Percentiles rank a stretch among this genome's conserved stretches.
These are phyloP conservation scores for Botryosphaeria dothidea DNA, from an alignment of 2,329 filamentous ascomycete species.

Conservation along the genomic window DNA sequence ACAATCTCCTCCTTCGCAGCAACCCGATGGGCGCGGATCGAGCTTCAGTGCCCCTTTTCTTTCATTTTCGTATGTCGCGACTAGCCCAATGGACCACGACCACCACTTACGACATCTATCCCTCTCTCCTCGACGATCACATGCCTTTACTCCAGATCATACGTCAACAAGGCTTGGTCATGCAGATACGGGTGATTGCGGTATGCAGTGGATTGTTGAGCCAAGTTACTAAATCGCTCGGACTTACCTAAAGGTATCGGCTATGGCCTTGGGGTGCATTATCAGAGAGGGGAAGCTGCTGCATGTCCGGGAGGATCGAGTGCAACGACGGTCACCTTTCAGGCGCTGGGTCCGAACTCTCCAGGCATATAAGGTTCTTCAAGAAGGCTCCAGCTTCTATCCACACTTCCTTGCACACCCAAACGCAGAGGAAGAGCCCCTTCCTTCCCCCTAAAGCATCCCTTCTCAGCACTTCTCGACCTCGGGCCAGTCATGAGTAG, in stretches of 20 bases:
- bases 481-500: background rate
- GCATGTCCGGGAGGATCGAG: background rate
- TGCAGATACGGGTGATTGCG: background rate
- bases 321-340: background rate
- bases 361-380: background rate
- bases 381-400: background rate
- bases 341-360: background rate
- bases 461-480: background rate
- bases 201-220: background rate
- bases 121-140: background rate
- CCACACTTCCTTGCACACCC: background rate
- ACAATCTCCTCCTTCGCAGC: too few species aligned
- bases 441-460: background rate
- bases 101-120: background rate
- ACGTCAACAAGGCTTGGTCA: background rate
- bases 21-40: too few species aligned
- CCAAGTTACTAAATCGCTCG: too few species aligned
- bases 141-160: background rate
- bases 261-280: background rate
- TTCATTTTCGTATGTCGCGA: too few species aligned
- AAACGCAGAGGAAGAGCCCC: too few species aligned
- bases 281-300: constrained; percentile 7
- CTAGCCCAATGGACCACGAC: too few species aligned
- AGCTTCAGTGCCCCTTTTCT: too few species aligned
- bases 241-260: background rate